Percentiles rank a stretch among this genome's conserved stretches.
Conservation (phyloP, 257 asterid genomes). For the Ligustrum vulgare region DNA sequence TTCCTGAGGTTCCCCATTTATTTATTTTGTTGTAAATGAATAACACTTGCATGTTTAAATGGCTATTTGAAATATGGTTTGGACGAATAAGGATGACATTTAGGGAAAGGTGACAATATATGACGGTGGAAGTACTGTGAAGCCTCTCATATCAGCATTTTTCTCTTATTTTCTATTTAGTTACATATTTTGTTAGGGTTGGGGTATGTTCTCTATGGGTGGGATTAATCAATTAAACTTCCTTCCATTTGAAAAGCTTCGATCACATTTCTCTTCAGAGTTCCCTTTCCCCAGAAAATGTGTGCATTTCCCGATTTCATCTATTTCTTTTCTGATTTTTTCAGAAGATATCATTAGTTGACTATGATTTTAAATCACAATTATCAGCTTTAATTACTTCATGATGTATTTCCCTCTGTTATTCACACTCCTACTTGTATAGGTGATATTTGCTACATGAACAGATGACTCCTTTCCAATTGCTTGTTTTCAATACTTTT, state of each 20-base stretch:
- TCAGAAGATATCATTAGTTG: background rate
- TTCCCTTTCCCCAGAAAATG: background rate
- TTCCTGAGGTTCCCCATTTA: background rate
- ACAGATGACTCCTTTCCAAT: slow-evolving; percentile 2
- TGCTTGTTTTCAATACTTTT: slow-evolving; percentile 2
- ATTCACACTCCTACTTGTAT: background rate
- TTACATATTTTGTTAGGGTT: background rate
- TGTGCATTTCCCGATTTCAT: background rate
- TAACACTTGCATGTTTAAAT: background rate
- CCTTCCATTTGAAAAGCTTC: background rate
- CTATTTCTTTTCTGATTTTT: background rate
- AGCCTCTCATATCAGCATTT: background rate
- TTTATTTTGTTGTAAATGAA: background rate
- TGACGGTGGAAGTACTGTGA: background rate
- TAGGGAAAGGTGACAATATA: background rate
- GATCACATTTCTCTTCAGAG: background rate
- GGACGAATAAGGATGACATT: slow-evolving; percentile 5
- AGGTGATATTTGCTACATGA: background rate
- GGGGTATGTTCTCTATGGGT: background rate
- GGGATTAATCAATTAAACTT: background rate
- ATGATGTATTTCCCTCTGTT: background rate
- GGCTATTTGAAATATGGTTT: background rate
- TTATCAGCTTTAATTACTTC: no score
- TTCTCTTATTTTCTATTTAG: background rate
- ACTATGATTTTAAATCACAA: background rate